These are phyloP conservation scores for Batrachochytrium dendrobatidis DNA, from an alignment of 371 early-diverging fungal genomes.

Conservation along the genomic window DNA sequence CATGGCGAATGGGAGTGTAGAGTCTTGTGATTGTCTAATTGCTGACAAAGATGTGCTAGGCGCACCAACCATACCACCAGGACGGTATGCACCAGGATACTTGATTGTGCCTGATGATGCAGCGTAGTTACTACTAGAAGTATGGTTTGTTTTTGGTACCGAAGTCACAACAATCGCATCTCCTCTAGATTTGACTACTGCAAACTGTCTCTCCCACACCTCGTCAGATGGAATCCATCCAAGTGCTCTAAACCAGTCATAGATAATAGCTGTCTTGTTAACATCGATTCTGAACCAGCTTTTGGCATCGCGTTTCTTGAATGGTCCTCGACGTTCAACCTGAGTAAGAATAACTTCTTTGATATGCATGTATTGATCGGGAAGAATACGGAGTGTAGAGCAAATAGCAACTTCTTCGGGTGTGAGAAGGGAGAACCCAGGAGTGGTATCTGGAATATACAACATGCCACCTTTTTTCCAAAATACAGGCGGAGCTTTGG, in stretches of 20 bases:
- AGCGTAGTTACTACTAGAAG: no score
- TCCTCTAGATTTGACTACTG: no score
- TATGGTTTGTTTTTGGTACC: no score
- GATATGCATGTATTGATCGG: conserved; percentile 28
- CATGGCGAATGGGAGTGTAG: no score
- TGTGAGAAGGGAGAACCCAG: conserved; percentile 56
- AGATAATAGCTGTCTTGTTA: conserved; percentile 26
- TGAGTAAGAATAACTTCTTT: conserved; percentile 27
- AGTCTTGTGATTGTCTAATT: no score
- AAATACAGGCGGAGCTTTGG: conserved; percentile 12
- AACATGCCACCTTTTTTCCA: conserved; percentile 17
- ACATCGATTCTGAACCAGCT: conserved; percentile 36
- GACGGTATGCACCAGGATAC: no score
- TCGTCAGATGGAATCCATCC: conserved; percentile 23
- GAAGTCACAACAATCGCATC: no score
- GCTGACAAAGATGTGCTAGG: no score
- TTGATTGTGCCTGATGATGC: no score
- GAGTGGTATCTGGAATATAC: conserved; percentile 4
- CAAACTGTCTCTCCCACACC: conserved; percentile 17
- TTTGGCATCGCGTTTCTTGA: conserved; percentile 30
- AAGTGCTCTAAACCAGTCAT: conserved; percentile 24
- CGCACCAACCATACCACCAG: no score
- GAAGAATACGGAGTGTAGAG: conserved; percentile 29
- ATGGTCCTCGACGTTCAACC: conserved; percentile 19
- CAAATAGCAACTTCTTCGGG: conserved; percentile 20